Percentiles rank a stretch among this genome's conserved stretches.
Evolutionary conservation across 2,329 filamentous ascomycete species (phyloP).

Genomic region (Nectriaceae sp.): DNA sequence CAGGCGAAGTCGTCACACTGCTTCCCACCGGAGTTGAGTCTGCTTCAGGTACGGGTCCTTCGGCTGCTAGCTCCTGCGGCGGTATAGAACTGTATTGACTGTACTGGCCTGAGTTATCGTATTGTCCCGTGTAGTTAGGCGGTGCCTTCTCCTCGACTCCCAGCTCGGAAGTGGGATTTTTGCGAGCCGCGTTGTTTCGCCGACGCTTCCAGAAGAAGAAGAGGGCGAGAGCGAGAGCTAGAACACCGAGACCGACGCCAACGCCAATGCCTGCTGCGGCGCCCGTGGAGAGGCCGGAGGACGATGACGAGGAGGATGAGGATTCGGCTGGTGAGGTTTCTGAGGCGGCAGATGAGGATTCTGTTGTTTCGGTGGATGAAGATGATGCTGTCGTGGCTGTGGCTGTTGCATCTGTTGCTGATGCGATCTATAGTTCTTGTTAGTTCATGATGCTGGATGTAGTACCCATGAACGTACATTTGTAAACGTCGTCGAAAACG

Average conservation of each 20-base stretch:
- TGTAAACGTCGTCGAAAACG: constrained; percentile 35
- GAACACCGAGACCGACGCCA: constrained; percentile 27
- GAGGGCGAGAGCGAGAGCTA: constrained; percentile 21
- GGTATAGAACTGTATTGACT: too few relatives aligned
- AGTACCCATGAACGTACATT: constrained; percentile 21
- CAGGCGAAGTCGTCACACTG: background rate
- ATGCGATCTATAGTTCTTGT: background rate
- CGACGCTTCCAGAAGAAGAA: constrained; percentile 34
- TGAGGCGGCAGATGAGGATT: background rate
- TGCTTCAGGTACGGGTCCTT: constrained; percentile 1
- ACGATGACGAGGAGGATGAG: constrained; percentile 1
- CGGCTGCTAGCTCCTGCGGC: constrained; percentile 9
- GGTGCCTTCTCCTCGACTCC: background rate
- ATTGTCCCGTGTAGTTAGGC: background rate
- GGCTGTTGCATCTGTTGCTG: constrained; percentile 8
- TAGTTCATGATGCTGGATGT: too few relatives aligned
- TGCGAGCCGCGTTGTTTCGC: background rate
- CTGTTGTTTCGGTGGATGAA: background rate
- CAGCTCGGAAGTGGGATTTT: background rate
- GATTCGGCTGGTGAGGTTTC: background rate
- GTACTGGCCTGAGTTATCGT: background rate
- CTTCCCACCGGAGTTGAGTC: constrained; percentile 6
- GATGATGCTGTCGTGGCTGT: constrained; percentile 10
- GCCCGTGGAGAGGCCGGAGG: constrained; percentile 27
- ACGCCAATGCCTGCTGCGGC: constrained; percentile 34